Conservation (phyloP, 495 filamentous ascomycete species). For the Penicillium longicatenatum region DNA sequence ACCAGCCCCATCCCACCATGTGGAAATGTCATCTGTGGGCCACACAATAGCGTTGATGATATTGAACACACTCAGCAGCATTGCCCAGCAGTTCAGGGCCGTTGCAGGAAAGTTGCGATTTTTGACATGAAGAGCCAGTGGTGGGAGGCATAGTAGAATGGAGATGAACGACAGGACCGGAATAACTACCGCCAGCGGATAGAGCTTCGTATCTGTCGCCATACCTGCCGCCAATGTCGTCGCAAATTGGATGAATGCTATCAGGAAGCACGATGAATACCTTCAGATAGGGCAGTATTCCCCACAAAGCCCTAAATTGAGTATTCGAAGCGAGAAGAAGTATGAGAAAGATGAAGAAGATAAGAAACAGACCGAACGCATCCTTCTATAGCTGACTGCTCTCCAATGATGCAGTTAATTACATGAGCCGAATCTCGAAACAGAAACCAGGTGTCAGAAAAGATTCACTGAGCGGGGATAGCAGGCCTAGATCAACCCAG, state of each 20-base stretch:
- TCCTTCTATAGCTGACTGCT: not conserved
- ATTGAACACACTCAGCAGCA: conserved; percentile 65
- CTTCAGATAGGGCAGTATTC: not conserved
- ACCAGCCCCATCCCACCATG: conserved; percentile 72
- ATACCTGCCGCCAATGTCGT: conserved; percentile 1
- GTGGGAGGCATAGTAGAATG: conserved; percentile 53
- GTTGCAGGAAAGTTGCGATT: conserved; percentile 52
- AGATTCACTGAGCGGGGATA: not conserved
- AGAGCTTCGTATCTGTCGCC: conserved; percentile 7
- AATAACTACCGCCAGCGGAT: conserved; percentile 38
- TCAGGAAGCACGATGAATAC: not conserved
- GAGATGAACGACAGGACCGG: conserved; percentile 58
- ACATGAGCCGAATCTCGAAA: not conserved
- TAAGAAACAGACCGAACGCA: not conserved
- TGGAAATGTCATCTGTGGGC: conserved; percentile 65
- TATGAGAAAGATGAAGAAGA: not conserved
- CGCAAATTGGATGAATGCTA: not conserved
- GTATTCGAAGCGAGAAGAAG: not conserved
- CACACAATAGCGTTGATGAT: conserved; percentile 82
- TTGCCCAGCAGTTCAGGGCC: conserved; percentile 63
- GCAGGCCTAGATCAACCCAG: not conserved
- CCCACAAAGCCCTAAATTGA: not conserved
- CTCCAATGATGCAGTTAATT: not conserved
- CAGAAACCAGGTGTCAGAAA: not conserved
- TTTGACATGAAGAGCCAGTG: conserved; percentile 42